Conservation (phyloP, 2,329 filamentous ascomycete genomes). For the Akanthomyces uredinophilus region DNA sequence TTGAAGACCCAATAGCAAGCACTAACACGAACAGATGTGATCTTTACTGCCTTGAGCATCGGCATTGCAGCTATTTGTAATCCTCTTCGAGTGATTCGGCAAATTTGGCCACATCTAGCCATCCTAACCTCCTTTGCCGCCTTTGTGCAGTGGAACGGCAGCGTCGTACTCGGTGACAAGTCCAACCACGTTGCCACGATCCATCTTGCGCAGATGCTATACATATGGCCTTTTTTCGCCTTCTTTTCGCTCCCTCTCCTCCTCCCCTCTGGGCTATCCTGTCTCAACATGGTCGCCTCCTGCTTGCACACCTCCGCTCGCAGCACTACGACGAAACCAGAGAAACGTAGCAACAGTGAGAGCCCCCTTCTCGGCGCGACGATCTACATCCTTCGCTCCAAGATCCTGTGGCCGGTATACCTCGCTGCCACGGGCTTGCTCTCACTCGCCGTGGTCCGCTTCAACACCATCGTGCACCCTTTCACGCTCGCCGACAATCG, state of each 20-base stretch:
- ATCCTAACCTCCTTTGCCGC: constrained; percentile 62
- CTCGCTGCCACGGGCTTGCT: constrained; percentile 30
- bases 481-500: constrained; percentile 95
- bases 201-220: constrained; percentile 88
- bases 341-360: background rate
- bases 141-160: constrained; percentile 83
- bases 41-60: constrained; percentile 59
- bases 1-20: constrained; percentile 9
- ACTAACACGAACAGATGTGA: constrained; percentile 39
- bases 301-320: background rate
- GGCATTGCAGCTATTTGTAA: constrained; percentile 51
- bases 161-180: constrained; percentile 92
- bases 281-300: constrained; percentile 18
- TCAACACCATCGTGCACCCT: constrained; percentile 91
- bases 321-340: background rate
- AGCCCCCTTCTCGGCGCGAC: constrained; percentile 12
- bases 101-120: constrained; percentile 54
- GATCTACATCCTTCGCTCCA: constrained; percentile 25
- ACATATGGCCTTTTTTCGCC: constrained; percentile 83
- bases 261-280: constrained; percentile 44
- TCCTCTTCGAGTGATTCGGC: constrained; percentile 38
- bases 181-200: constrained; percentile 87
- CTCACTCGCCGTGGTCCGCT: constrained; percentile 53
- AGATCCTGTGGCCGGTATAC: constrained; percentile 33
- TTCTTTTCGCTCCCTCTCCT: constrained; percentile 87